Evolutionary conservation across 1,139 yeast species (phyloP), one percentile per base, ranked within the genome.

Genomic region (Kluyveromyces marxianus): DNA sequence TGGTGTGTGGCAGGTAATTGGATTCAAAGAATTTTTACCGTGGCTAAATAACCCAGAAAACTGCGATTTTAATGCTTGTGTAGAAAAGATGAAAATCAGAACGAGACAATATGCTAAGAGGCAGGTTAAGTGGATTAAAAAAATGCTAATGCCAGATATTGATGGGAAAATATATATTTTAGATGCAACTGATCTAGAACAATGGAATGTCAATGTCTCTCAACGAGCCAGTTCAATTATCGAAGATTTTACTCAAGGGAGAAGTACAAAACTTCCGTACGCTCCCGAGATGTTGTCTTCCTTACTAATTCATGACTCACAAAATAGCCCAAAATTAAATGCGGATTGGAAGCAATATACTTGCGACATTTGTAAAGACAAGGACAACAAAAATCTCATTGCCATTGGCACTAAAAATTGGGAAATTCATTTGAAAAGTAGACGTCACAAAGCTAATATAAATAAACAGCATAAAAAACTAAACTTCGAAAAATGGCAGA

Each of bases 1-100:
- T 46, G 97, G 98, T 1, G 76, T 92, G 0, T 90, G 89, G 88
- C 98, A 92, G 65, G 96, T 88, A 1, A 89, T 92, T 57, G 99
- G 99, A 1, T 92, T 88, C 63, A 87, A 88, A 59, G 97, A 92
- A 62, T 90, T 92, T 60, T 63, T 89, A 35, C 95, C 96, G 0
- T 90, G 89, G 83, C 64, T 92, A 4, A 56, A 67, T 31, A 49
- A 53, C 5, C 61, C 59, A 0, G 58, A 59, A 0, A 48, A 51
- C 0, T 59, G 63, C 7, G 54, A 53, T 26, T 71, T 80, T 47
- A 57, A 58, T 1, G 66, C 67, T 4, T 81, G 94, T 6, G 69
- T 84, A 2, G 84, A 79, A 14, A 69, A 77, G 30, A 92, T 92
- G 97, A 89, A 92, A 62, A 69, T 78, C 2, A 72, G 86, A 38